These are phyloP conservation scores for Ophiocordyceps polyrhachis-furcata DNA, from an alignment of 2,329 filamentous ascomycete species.

Conservation along the genomic window DNA sequence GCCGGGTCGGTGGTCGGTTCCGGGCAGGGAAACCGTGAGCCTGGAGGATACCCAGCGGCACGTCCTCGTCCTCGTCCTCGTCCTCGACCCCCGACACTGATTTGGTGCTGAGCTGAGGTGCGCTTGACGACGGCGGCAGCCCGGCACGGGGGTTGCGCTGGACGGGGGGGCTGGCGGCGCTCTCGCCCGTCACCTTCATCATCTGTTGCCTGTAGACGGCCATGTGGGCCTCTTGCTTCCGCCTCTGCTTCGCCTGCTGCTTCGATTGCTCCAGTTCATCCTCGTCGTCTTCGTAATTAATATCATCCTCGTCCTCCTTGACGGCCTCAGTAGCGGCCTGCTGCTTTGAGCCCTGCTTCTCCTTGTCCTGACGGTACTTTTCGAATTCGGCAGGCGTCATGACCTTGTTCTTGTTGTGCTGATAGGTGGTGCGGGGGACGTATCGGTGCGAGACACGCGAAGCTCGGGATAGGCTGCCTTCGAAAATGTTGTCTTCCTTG, in stretches of 20 bases:
- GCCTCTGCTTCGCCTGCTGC: slow-evolving; percentile 55
- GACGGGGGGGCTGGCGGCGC: slow-evolving; percentile 15
- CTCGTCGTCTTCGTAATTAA: slow-evolving; percentile 35
- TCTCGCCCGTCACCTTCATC: slow-evolving; percentile 84
- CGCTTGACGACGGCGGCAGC: slow-evolving; percentile 39
- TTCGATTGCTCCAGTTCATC: slow-evolving; percentile 42
- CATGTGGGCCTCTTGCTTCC: slow-evolving; percentile 81
- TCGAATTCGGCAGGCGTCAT: slow-evolving; percentile 88
- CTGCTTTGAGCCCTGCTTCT: slow-evolving; percentile 30
- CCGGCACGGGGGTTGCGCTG: slow-evolving; percentile 28
- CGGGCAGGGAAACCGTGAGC: slow-evolving; percentile 77
- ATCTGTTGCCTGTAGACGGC: slow-evolving; percentile 82
- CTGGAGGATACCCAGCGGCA: slow-evolving; percentile 69
- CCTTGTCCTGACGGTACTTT: slow-evolving; percentile 56
- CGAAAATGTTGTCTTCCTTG: slow-evolving; percentile 38
- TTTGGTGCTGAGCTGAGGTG: slow-evolving; percentile 32
- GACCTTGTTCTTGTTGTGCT: slow-evolving; percentile 44
- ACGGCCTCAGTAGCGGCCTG: slow-evolving; percentile 22
- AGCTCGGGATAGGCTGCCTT: slow-evolving; percentile 22
- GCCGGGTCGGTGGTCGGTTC: slow-evolving; percentile 52
- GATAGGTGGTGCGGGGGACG: slow-evolving; percentile 15
- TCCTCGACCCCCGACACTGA: slow-evolving; percentile 33
- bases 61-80: slow-evolving; percentile 79
- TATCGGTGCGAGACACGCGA: slow-evolving; percentile 18
- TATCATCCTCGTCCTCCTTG: slow-evolving; percentile 37